A percentile compares a stretch with the other conserved stretches of the same genome.
Conservation (phyloP, 176 grass and related monocot species). For the Neostapfia colusana region DNA sequence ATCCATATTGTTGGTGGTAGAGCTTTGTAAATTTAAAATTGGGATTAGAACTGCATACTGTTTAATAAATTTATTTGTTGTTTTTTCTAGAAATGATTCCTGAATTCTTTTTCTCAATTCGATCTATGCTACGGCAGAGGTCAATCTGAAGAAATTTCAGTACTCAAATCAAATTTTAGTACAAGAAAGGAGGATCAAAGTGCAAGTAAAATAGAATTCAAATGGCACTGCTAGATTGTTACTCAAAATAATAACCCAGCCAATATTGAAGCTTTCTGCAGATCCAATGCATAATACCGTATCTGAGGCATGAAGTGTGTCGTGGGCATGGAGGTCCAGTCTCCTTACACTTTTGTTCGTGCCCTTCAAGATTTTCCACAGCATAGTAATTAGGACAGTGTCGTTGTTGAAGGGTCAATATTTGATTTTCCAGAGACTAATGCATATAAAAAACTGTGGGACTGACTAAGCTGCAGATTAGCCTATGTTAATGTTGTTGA, state of each 20-base stretch:
- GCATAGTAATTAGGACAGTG: background rate
- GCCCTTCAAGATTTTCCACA: background rate
- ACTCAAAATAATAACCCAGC: background rate
- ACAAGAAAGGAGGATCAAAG: background rate
- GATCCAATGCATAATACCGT: background rate
- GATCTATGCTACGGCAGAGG: background rate
- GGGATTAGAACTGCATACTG: background rate
- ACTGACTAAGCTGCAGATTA: background rate
- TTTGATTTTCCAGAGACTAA: background rate
- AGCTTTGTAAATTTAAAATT: conserved; percentile 11
- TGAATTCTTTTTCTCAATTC: background rate
- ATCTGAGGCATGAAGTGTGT: background rate
- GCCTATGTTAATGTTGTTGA: background rate
- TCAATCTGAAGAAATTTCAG: background rate
- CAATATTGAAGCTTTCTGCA: background rate
- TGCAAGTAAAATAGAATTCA: background rate
- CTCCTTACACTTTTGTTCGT: background rate
- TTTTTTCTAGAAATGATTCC: background rate
- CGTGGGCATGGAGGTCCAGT: background rate
- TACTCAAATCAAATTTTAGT: background rate
- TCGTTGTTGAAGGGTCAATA: background rate
- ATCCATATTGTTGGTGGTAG: background rate
- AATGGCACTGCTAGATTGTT: background rate
- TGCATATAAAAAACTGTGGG: background rate
- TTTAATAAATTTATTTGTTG: background rate